Percentiles rank a stretch among this genome's conserved stretches.
These are phyloP conservation scores for Phytophthora tentaculata DNA, from an alignment of 352 stramenopile species.

Conservation along the genomic window DNA sequence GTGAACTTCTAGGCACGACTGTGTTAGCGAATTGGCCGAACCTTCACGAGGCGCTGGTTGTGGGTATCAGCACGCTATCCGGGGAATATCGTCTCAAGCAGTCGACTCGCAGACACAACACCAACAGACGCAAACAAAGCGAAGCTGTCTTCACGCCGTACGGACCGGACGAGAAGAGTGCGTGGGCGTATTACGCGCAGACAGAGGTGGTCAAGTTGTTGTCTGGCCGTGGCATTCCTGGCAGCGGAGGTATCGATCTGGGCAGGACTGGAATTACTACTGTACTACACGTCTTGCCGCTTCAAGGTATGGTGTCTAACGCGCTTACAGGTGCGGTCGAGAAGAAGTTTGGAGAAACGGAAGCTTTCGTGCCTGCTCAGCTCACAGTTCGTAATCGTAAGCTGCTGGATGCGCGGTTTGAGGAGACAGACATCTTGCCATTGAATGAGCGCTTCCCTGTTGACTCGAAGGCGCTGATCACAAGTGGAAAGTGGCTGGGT, in stretches of 20 bases:
- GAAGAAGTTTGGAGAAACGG: conserved; percentile 96
- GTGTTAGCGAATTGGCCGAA: conserved; percentile 99
- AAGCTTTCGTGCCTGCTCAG: conserved; percentile 97
- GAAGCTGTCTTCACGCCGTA: conserved; percentile 55
- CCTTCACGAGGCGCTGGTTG: conserved; percentile 95
- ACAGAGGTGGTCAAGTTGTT: conserved; percentile 78
- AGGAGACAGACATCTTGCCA: conserved; percentile 81
- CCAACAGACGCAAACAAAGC: conserved; percentile 19
- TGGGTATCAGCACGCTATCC: conserved; percentile 72
- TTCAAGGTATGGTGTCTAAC: conserved; percentile 96
- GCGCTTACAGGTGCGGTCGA: conserved; percentile 91
- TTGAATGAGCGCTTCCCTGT: conserved; percentile 92
- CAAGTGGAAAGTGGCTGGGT: conserved; percentile 90
- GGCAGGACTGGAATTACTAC: conserved; percentile 78
- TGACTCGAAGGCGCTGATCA: conserved; percentile 87
- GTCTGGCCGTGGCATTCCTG: conserved; percentile 74
- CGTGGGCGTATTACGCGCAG: conserved; percentile 73
- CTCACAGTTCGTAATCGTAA: conserved; percentile 92
- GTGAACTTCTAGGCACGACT: conserved; percentile 62
- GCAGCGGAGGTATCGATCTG: conserved; percentile 94
- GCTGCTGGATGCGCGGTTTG: conserved; percentile 95
- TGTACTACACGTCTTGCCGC: conserved; percentile 84
- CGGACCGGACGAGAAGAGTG: conserved; percentile 57
- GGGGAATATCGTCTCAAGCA: conserved; percentile 66
- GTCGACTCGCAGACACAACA: conserved; percentile 26